phyloP scores from a whole-genome alignment of 129 eudicot genomes.

The Apium graveolens region DNA sequence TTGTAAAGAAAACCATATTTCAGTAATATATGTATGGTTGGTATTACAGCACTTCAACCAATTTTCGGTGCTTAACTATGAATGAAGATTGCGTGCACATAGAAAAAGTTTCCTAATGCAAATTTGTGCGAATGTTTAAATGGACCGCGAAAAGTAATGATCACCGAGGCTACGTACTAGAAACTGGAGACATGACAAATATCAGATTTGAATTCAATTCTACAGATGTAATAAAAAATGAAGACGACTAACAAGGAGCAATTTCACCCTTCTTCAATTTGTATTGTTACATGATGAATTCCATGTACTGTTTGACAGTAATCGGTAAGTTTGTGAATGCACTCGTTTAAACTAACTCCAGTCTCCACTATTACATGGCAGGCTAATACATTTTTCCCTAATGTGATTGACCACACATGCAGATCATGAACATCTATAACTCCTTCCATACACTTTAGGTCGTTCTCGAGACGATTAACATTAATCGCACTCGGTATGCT shows the following conservation, averaged over 20 bases:
- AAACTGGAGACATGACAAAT: not conserved
- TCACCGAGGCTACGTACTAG: not conserved
- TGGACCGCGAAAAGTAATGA: not conserved
- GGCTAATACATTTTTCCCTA: conserved; percentile 45
- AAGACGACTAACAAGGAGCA: not conserved
- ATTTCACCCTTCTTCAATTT: conserved; percentile 39
- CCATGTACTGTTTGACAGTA: conserved; percentile 34
- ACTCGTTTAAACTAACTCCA: conserved; percentile 22
- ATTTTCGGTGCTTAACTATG: too few relatives aligned
- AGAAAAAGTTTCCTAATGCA: too few relatives aligned
- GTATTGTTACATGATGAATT: conserved; percentile 69
- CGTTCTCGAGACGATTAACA: conserved; percentile 34
- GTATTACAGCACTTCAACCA: too few relatives aligned
- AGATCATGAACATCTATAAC: conserved; percentile 60
- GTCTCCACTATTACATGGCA: conserved; percentile 48
- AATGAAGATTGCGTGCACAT: too few relatives aligned
- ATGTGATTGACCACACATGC: conserved; percentile 71
- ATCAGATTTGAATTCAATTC: not conserved
- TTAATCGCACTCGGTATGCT: conserved; percentile 57
- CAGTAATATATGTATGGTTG: too few relatives aligned
- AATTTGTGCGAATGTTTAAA: not conserved
- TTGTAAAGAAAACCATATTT: too few relatives aligned
- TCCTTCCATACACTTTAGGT: conserved; percentile 36
- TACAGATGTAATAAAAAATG: not conserved
- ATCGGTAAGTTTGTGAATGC: conserved; percentile 30